Evolutionary conservation across 768 basidiomycete species (phyloP), one percentile per base, ranked within the genome.

Genomic region (Tylopilus felleus): DNA sequence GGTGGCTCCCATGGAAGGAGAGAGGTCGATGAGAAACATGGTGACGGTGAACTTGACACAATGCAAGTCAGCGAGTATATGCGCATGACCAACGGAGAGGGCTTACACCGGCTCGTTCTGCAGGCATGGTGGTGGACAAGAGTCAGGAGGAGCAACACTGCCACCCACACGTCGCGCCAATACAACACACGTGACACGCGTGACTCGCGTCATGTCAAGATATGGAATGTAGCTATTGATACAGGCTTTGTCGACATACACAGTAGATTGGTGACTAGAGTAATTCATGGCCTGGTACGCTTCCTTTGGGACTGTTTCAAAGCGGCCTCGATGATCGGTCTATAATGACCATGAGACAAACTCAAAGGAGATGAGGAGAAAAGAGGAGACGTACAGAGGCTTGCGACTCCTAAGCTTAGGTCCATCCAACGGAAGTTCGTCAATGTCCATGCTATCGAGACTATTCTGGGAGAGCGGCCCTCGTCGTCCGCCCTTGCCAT

Each of bases 1-100:
- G 47, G 73, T 65, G 49, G 79, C 79, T 19, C 80, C 86, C 95
- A 97, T 98, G 40, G 93, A 85, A 51, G 86, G 80, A 13, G 92
- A 94, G 44, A 87, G 75, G 76, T 98, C 95, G 61, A 98, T 73
- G 62, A 96, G 80, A 66, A 93, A 97, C 81, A 93, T 86, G 21
- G 88, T 89, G 1, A 89, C 90, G 0, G 89, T 90, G 66, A 85
- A 92, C 91, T 93, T 64, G 0, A 9, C 23, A 17, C 12, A 29
- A 16, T 38, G 68, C 1, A 8, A 19, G 66, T 66, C 49, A 49
- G n/a, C n/a, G n/a, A n/a, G n/a, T n/a, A n/a, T n/a, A n/a, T n/a
- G n/a, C n/a, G n/a, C n/a, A n/a, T n/a, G n/a, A 8, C 13, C 13
- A 35, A 45, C 22, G 36, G n/a, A 10, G 43, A 21, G 5, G 27